Percentiles rank a stretch among this genome's conserved stretches.
Conservation (phyloP, 164 flowering plant species). For the Buxus sempervirens region DNA sequence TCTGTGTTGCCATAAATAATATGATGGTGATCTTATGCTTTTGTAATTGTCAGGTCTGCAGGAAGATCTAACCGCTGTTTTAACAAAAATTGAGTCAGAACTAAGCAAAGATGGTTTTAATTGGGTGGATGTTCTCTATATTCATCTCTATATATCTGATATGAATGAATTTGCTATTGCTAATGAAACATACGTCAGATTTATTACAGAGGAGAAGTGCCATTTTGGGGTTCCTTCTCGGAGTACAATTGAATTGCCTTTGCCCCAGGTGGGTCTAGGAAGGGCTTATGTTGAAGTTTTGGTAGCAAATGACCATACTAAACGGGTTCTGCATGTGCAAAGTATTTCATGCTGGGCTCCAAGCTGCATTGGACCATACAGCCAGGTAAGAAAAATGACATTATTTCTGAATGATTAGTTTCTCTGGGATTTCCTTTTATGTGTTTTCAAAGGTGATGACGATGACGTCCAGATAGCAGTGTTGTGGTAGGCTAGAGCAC, state of each 20-base stretch:
- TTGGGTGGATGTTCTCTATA: slow-evolving; percentile 81
- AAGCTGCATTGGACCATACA: slow-evolving; percentile 98
- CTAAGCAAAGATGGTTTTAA: slow-evolving; percentile 47
- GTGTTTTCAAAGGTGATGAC: no score
- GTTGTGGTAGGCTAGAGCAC: no score
- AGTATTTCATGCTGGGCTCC: slow-evolving; percentile 99
- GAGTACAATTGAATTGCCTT: slow-evolving; percentile 86
- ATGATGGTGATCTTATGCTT: not conserved
- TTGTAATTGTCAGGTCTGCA: slow-evolving; percentile 45
- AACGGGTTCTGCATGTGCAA: slow-evolving; percentile 89
- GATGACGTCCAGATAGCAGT: no score
- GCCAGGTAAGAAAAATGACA: slow-evolving; percentile 55
- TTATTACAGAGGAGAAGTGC: slow-evolving; percentile 85
- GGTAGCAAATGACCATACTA: slow-evolving; percentile 59
- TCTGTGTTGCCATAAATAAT: not conserved
- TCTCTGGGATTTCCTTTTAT: no score
- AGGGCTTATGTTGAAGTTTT: slow-evolving; percentile 75
- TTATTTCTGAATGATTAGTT: no score
- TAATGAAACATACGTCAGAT: slow-evolving; percentile 81
- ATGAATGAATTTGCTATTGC: slow-evolving; percentile 80
- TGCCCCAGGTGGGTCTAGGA: slow-evolving; percentile 57
- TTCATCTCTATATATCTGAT: slow-evolving; percentile 82
- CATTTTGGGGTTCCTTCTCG: slow-evolving; percentile 94
- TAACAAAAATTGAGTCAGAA: slow-evolving; percentile 48
- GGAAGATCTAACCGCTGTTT: slow-evolving; percentile 57